Evolutionary conservation across 306 rosid genomes (phyloP).

Genomic region (Quillaja saponaria): DNA sequence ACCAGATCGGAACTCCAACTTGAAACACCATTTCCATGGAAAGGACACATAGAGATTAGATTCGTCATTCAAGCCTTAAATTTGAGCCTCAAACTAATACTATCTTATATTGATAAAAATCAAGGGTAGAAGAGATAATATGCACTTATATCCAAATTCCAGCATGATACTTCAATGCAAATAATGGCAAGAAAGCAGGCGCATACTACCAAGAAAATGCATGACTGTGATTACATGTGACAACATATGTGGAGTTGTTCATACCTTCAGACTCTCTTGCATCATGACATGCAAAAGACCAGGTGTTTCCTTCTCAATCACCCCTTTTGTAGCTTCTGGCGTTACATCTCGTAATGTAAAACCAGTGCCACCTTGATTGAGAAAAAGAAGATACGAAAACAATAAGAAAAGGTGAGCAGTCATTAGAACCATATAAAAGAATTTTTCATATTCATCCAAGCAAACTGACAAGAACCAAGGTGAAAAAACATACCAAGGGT

Average conservation of each 20-base stretch:
- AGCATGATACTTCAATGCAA: too few relatives aligned
- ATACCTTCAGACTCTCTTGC: conserved; percentile 90
- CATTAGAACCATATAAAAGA: conserved; percentile 16
- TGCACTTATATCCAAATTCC: too few relatives aligned
- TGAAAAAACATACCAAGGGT: conserved; percentile 69
- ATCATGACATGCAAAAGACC: conserved; percentile 85
- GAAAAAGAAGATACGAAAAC: conserved; percentile 24
- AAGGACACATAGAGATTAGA: too few relatives aligned
- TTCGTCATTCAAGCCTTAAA: too few relatives aligned
- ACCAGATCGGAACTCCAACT: too few relatives aligned
- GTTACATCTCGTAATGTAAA: conserved; percentile 77
- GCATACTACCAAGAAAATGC: too few relatives aligned
- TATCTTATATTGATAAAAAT: too few relatives aligned
- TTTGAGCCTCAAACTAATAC: too few relatives aligned
- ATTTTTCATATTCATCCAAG: not conserved
- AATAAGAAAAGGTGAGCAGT: too few relatives aligned
- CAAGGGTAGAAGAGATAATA: too few relatives aligned
- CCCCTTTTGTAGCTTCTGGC: conserved; percentile 90
- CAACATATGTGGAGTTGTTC: conserved; percentile 17
- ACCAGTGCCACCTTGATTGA: conserved; percentile 85
- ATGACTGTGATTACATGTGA: conserved; percentile 5
- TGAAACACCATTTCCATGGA: too few relatives aligned
- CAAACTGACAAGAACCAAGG: conserved; percentile 8
- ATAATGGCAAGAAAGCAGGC: too few relatives aligned
- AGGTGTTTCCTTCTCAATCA: conserved; percentile 90